Percentiles rank a stretch among this genome's conserved stretches.
phyloP scores from a whole-genome alignment of 768 basidiomycete species.

The Pulveroboletus sp. region DNA sequence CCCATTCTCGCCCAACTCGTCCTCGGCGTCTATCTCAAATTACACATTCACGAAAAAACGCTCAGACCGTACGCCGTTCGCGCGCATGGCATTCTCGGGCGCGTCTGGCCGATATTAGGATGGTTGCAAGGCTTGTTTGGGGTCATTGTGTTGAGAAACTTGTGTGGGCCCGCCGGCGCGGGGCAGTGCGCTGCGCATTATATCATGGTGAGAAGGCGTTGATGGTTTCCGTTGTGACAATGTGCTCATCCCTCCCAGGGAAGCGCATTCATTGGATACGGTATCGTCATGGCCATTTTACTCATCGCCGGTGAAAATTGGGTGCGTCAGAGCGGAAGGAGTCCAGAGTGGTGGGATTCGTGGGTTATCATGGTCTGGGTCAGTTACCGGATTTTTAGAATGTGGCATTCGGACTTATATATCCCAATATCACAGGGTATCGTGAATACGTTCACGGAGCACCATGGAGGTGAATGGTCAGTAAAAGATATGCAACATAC shows the following conservation, averaged over 20 bases:
- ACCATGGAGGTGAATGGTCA: slow-evolving; percentile 77
- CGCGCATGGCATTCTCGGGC: slow-evolving; percentile 79
- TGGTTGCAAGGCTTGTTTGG: slow-evolving; percentile 93
- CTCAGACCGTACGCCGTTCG: slow-evolving; percentile 68
- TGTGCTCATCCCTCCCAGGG: slow-evolving; percentile 40
- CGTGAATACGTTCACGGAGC: slow-evolving; percentile 94
- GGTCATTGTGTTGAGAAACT: slow-evolving; percentile 67
- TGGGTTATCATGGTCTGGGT: slow-evolving; percentile 61
- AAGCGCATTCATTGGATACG: slow-evolving; percentile 88
- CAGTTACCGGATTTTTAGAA: slow-evolving; percentile 19
- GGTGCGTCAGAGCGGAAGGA: slow-evolving; percentile 65
- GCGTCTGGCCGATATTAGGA: slow-evolving; percentile 77
- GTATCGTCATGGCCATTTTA: slow-evolving; percentile 74
- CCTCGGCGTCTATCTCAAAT: slow-evolving; percentile 86
- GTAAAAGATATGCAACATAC: slow-evolving; percentile 96
- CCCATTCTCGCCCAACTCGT: slow-evolving; percentile 65
- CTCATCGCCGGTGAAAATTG: slow-evolving; percentile 76
- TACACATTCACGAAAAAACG: slow-evolving; percentile 82
- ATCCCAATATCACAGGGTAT: slow-evolving; percentile 9
- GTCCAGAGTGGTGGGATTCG: slow-evolving; percentile 87
- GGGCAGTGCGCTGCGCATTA: slow-evolving; percentile 89
- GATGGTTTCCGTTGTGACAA: slow-evolving; percentile 7
- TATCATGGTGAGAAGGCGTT: slow-evolving; percentile 53
- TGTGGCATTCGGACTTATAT: neutral
- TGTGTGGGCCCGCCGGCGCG: slow-evolving; percentile 69